A percentile compares a stretch with the other conserved stretches of the same genome.
phyloP scores from a whole-genome alignment of 176 grass and related monocot species.

The Sorghum bicolor region Sorghum_bicolor_NCBIv3 NC_012879.2:50883001-50883500 shows the following conservation, averaged over 20 bases:
- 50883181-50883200: constrained; percentile 33
- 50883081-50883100: constrained; percentile 21
- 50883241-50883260: not conserved
- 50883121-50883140: not conserved
- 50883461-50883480: constrained; percentile 12
- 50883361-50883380: not conserved
- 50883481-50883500: constrained; percentile 15
- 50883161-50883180: constrained; percentile 63
- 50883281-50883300: constrained; percentile 36
- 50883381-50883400: constrained; percentile 24
- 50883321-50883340: constrained; percentile 33
- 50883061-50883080: constrained; percentile 57
- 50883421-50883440: not conserved
- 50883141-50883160: not conserved
- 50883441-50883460: not conserved
- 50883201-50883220: constrained; percentile 45
- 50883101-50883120: not conserved
- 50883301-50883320: constrained; percentile 7
- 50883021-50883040: constrained; percentile 26
- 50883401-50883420: constrained; percentile 13
- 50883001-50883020: constrained; percentile 54
- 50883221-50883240: constrained; percentile 47
- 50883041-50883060: constrained; percentile 51
- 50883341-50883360: constrained; percentile 33
- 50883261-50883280: constrained; percentile 39